Evolutionary conservation across 2,329 filamentous ascomycete genomes (phyloP), one percentile per base, ranked within the genome.

Genomic region (Akanthomyces lecanii): DNA sequence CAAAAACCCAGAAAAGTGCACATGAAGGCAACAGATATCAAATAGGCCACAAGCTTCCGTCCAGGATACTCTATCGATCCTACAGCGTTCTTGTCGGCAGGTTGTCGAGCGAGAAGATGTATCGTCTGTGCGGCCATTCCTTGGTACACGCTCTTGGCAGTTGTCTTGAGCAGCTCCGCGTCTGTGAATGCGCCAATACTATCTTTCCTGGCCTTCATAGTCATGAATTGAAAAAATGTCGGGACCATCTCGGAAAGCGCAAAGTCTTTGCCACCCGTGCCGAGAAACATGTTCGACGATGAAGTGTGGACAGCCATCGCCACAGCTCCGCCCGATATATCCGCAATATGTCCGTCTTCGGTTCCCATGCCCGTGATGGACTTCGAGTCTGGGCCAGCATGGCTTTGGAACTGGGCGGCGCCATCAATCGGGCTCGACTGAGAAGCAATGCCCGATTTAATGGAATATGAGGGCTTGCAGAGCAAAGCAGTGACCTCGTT

Each of bases 161-260:
- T 45, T 6, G 28, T 38, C 4, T 66, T 42, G 12, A 68, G 66
- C 7, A 66, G 61, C 2, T 65, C 47, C 1, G 65, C 58, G 28
- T 68, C 65, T 61, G 65, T 65, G 45, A 66, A 67, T n/a, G 57
- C 53, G 21, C 45, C 55, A 45, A 65, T 62, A 28, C 63, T 58
- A 33, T 51, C 16, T 47, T 51, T 28, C 14, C 62, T 50, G 2
- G 62, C 63, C 50, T 66, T 69, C 65, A 70, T 67, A 11, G 66
- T 63, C 69, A 71, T 70, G 36, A 71, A 63, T 18, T 69, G 68
- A 23, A 71, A 71, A 38, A 71, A 70, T 0, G 69, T 67, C 5
- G 66, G 67, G 1, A 70, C 68, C 23, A 65, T 64, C 23, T 64
- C 50, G 8, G 68, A 69, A 14, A 71, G 42, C 14, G 64, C 63